phyloP scores from a whole-genome alignment of 495 filamentous ascomycete genomes.

The Cladorrhinum samala region DNA sequence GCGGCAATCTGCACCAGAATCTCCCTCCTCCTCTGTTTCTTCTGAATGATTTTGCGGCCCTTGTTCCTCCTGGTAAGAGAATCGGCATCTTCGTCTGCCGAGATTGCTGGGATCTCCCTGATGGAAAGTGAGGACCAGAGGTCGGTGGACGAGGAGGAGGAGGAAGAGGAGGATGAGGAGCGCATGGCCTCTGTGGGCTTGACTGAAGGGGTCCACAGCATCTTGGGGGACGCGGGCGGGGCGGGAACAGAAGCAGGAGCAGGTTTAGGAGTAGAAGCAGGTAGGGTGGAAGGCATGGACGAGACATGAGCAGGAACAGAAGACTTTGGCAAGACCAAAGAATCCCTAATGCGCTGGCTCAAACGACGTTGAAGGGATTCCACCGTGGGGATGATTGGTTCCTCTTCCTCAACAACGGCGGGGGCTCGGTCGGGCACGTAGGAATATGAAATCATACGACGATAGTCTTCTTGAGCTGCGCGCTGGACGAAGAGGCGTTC shows the following conservation, averaged over 20 bases:
- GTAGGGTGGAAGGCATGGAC: not conserved
- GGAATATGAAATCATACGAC: slow-evolving; percentile 7
- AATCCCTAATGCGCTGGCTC: slow-evolving; percentile 15
- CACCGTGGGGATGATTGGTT: slow-evolving; percentile 6
- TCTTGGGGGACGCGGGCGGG: not conserved
- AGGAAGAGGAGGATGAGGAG: no score
- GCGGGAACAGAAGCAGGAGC: not conserved
- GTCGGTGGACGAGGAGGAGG: no score
- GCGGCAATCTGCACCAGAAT: slow-evolving; percentile 21
- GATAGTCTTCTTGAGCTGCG: slow-evolving; percentile 17
- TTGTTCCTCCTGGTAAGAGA: slow-evolving; percentile 9
- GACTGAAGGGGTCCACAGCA: slow-evolving; percentile 8
- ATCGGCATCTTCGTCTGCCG: slow-evolving; percentile 18
- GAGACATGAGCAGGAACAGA: not conserved
- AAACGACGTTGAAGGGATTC: slow-evolving; percentile 19
- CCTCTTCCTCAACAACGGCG: not conserved
- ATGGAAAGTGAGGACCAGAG: slow-evolving; percentile 6
- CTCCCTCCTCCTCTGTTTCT: slow-evolving; percentile 10
- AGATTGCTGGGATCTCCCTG: not conserved
- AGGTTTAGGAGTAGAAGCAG: not conserved
- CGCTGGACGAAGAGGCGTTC: slow-evolving; percentile 26
- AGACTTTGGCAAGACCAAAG: slow-evolving; percentile 6
- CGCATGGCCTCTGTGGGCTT: not conserved
- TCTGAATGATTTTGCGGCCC: slow-evolving; percentile 15
- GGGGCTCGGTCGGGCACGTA: not conserved